Percentiles rank a stretch among this genome's conserved stretches.
Conservation (phyloP, 192 early-diverging fungal genomes). For the Chytriomyces confervae region DNA sequence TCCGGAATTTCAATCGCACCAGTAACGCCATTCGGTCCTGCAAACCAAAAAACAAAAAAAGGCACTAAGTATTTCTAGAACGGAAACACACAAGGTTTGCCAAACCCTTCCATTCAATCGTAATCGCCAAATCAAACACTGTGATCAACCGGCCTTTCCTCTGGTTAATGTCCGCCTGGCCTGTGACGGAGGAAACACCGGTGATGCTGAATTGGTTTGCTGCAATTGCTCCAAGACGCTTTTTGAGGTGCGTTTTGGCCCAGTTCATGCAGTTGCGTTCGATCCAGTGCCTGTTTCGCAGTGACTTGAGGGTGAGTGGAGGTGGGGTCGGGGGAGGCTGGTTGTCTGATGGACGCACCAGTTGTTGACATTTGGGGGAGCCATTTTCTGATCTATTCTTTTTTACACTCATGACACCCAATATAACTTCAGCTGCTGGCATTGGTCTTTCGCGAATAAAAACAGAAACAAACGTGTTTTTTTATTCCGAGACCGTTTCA, state of each 20-base stretch:
- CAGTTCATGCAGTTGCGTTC: slow-evolving; percentile 90
- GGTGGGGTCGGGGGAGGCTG: background rate
- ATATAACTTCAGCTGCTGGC: background rate
- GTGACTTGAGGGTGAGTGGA: background rate
- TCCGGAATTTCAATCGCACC: slow-evolving; percentile 85
- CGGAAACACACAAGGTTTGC: background rate
- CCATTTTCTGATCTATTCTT: no score
- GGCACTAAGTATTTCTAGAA: background rate
- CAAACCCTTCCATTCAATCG: slow-evolving; percentile 68
- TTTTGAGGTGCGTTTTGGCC: slow-evolving; percentile 81
- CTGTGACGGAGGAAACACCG: slow-evolving; percentile 70
- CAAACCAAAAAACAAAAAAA: background rate
- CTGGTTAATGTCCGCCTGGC: slow-evolving; percentile 91
- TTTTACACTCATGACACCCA: no score
- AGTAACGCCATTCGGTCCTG: slow-evolving; percentile 42
- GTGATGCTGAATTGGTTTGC: slow-evolving; percentile 64
- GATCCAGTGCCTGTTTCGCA: slow-evolving; percentile 70
- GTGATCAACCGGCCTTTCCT: slow-evolving; percentile 94
- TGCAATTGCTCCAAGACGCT: slow-evolving; percentile 56
- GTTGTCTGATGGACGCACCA: background rate
- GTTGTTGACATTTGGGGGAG: no score
- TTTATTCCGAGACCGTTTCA: background rate
- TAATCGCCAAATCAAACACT: slow-evolving; percentile 86
- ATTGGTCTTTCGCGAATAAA: background rate
- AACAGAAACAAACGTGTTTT: background rate